phyloP scores from a whole-genome alignment of 177 flowering plant species.

The Tripterygium wilfordii region DNA sequence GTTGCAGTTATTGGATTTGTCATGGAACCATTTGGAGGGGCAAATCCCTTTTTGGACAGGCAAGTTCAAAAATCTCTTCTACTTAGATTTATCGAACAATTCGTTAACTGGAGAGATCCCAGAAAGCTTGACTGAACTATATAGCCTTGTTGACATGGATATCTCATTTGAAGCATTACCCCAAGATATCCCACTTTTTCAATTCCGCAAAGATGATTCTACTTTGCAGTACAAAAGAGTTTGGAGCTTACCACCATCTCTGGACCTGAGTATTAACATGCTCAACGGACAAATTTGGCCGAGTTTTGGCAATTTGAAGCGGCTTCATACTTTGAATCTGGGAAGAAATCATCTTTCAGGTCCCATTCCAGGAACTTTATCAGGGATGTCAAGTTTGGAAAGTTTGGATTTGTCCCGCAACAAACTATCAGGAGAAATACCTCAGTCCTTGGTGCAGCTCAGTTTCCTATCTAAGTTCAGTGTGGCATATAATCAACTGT shows the following conservation, averaged over 20 bases:
- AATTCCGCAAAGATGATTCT: not conserved
- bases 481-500: constrained; percentile 24
- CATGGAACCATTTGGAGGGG: constrained; percentile 22
- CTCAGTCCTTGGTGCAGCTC: constrained; percentile 17
- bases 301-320: constrained; percentile 27
- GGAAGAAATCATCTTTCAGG: constrained; percentile 19
- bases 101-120: constrained; percentile 23
- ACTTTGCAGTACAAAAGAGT: constrained; percentile 15
- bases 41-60: constrained; percentile 17
- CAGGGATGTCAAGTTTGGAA: constrained; percentile 20
- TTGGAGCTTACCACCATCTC: constrained; percentile 34
- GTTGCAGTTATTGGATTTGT: constrained; percentile 24
- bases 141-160: constrained; percentile 8
- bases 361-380: constrained; percentile 19
- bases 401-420: constrained; percentile 22
- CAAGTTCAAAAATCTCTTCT: constrained; percentile 18
- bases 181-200: constrained; percentile 9
- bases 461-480: constrained; percentile 24
- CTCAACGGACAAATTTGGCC: constrained; percentile 39
- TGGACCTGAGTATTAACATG: constrained; percentile 27
- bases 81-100: constrained; percentile 30
- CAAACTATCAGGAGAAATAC: constrained; percentile 19
- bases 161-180: constrained; percentile 7
- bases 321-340: constrained; percentile 21
- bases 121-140: constrained; percentile 11